phyloP scores from a whole-genome alignment of 2,329 filamentous ascomycete species.

The Cordyceps javanica region DNA sequence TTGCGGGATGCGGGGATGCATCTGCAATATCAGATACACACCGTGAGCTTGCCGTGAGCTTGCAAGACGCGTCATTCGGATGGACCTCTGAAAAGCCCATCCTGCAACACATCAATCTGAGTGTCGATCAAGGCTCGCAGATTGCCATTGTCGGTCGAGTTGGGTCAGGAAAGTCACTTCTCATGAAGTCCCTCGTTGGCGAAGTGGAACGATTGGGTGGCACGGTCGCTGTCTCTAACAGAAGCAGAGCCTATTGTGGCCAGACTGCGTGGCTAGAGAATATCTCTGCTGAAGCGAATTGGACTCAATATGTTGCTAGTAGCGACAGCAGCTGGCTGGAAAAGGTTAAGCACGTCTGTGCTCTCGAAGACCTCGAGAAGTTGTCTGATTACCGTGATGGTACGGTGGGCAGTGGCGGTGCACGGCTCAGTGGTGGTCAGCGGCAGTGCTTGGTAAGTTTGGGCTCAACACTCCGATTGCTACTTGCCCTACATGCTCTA shows the following conservation, averaged over 20 bases:
- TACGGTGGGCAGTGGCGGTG: neutral
- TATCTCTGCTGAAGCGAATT: neutral
- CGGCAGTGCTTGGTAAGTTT: neutral
- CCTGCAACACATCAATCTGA: neutral
- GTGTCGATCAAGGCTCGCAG: neutral
- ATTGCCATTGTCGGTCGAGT: neutral
- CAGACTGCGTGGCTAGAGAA: neutral
- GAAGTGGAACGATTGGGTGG: neutral
- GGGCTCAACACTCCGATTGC: neutral
- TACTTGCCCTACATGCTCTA: neutral
- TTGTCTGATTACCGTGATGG: neutral
- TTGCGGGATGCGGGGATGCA: neutral
- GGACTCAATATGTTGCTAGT: neutral
- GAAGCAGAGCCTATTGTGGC: neutral
- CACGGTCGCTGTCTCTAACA: neutral
- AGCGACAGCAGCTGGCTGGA: neutral
- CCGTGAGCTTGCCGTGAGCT: neutral
- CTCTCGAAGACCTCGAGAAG: neutral
- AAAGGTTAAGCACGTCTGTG: too few species aligned
- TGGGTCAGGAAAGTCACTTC: neutral
- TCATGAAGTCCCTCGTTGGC: neutral
- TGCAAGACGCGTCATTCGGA: neutral
- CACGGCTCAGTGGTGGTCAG: neutral
- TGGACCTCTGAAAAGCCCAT: neutral
- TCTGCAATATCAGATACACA: neutral